phyloP scores from a whole-genome alignment of 352 stramenopile genomes.

The Phytophthora fragariae region DNA sequence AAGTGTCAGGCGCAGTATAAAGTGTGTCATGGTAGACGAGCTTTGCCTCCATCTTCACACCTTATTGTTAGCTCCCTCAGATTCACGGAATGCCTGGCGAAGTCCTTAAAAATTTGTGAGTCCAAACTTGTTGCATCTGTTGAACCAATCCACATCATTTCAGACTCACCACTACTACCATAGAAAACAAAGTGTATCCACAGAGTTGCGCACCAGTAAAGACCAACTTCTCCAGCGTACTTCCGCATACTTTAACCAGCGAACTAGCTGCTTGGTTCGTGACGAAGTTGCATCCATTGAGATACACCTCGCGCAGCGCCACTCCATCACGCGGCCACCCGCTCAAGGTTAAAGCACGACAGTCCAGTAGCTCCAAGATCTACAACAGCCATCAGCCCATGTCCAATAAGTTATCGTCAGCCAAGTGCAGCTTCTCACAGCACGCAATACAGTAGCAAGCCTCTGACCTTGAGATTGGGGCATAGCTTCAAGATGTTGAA shows the following conservation, averaged over 20 bases:
- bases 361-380: constrained; percentile 72
- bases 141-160: constrained; percentile 14
- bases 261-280: constrained; percentile 50
- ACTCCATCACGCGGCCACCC: constrained; percentile 45
- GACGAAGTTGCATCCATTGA: constrained; percentile 63
- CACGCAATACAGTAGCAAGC: neutral
- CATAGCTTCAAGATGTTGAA: constrained; percentile 52
- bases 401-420: constrained; percentile 2
- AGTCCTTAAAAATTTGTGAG: constrained; percentile 49
- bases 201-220: constrained; percentile 47
- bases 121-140: constrained; percentile 52
- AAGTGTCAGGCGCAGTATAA: neutral
- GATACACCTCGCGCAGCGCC: constrained; percentile 46
- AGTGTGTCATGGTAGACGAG: neutral
- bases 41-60: constrained; percentile 21
- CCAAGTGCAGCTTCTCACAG: constrained; percentile 5
- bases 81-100: constrained; percentile 38
- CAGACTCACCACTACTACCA: neutral
- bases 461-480: constrained; percentile 40
- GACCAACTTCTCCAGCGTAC: constrained; percentile 45
- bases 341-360: constrained; percentile 52
- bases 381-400: constrained; percentile 15
- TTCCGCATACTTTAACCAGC: constrained; percentile 49
- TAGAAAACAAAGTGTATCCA: constrained; percentile 1
- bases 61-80: constrained; percentile 64